phyloP scores from a whole-genome alignment of 2,329 filamentous ascomycete genomes.

The Leptographium galeiforme region DNA sequence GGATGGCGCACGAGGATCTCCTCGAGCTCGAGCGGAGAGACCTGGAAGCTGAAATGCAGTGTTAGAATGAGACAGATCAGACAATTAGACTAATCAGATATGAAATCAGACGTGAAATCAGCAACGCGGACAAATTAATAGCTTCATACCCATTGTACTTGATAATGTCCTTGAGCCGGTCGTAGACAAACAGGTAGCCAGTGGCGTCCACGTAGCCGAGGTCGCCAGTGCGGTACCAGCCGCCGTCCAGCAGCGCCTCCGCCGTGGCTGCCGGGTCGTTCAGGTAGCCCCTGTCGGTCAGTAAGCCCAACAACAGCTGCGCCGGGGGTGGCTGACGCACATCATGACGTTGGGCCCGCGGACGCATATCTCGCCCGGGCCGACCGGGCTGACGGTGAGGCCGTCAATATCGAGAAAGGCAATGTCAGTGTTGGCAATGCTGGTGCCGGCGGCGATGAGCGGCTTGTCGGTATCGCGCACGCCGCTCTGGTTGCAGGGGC shows the following conservation, averaged over 20 bases:
- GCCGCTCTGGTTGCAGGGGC: background rate
- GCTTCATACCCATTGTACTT: conserved; percentile 54
- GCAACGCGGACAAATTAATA: too few species aligned
- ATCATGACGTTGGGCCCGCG: conserved; percentile 52
- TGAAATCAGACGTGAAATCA: too few species aligned
- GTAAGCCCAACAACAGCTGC: background rate
- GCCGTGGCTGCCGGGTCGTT: conserved; percentile 53
- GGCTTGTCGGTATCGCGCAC: conserved; percentile 20
- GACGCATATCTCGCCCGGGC: conserved; percentile 50
- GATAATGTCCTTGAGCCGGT: conserved; percentile 43
- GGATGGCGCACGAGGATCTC: conserved; percentile 14
- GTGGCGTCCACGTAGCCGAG: conserved; percentile 58
- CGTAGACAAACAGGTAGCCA: conserved; percentile 65
- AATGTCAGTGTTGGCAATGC: conserved; percentile 23
- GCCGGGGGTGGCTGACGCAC: background rate
- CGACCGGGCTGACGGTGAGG: conserved; percentile 23
- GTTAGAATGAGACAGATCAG: background rate
- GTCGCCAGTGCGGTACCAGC: conserved; percentile 71
- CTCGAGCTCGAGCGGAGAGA: conserved; percentile 68
- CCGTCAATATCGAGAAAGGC: conserved; percentile 26
- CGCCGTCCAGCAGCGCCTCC: conserved; percentile 36
- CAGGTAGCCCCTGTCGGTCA: conserved; percentile 47
- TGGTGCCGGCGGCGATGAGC: conserved; percentile 27
- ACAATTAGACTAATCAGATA: too few species aligned
- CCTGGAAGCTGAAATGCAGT: conserved; percentile 32